Evolutionary conservation across 345 rosid genomes (phyloP), one percentile per base, ranked within the genome.

Genomic region (Turritis glabra): DNA sequence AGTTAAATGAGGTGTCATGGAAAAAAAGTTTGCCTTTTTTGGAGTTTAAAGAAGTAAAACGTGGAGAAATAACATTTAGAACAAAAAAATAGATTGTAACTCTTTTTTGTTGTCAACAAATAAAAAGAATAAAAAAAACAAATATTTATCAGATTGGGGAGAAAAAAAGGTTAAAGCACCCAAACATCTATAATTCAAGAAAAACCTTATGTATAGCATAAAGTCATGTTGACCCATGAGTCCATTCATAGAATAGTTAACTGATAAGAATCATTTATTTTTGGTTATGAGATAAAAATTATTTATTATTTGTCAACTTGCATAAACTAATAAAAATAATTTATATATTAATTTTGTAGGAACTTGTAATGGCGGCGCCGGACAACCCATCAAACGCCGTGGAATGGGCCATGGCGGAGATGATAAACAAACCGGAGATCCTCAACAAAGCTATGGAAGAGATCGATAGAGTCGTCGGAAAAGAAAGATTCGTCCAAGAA

Each of bases 331-430:
- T 37, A 13, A 37, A 30, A 57, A 8, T 41, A 23, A 44, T 69
- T 29, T 41, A 10, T 15, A 5, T 4, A 50, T 29, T 22, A 15
- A 18, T 32, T n/a, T 30, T 59, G 52, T 66, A 85, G 89, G 89
- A 83, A 38, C 71, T 85, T 15, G 75, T 80, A 63, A 52, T 82
- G 47, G 85, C 85, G 11, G 61, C 80, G 3, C 55, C 85, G 0
- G 90, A 84, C 72, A 84, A 84, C 11, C 86, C 90, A 26, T 65
- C 90, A n/a, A 82, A 79, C 32, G 85, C 79, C 8, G 80, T 67
- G 5, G 87, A 86, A 70, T 82, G 87, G 86, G 75, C 81, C 13
- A 38, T 85, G 68, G 85, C 85, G 2, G 85, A 85, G 76, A 80
- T 85, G 84, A 48, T 84, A 7, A 79, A 82, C 56, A 55, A 82